Conservation (phyloP, 1,139 yeast species). For the Suhomyces terraborum region DNA sequence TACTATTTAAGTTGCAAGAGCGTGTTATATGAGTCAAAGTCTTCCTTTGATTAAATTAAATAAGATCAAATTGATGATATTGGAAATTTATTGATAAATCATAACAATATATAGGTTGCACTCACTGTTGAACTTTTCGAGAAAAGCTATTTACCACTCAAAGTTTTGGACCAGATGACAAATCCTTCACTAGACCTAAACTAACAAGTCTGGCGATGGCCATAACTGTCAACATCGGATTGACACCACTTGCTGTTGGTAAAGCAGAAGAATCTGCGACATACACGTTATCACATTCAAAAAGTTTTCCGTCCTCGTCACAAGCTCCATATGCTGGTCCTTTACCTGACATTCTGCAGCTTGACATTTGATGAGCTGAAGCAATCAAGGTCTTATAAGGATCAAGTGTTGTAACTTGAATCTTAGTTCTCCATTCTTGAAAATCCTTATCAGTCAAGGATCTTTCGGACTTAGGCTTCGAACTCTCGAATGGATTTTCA, state of each 20-base stretch:
- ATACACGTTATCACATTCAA: constrained; percentile 54
- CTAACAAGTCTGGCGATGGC: constrained; percentile 43
- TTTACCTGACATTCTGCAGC: constrained; percentile 56
- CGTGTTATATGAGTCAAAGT: constrained; percentile 37
- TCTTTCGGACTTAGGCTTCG: constrained; percentile 47
- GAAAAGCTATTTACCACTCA: too few species aligned
- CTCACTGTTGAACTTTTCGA: too few species aligned
- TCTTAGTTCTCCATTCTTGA: constrained; percentile 44
- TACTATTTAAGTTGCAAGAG: constrained; percentile 50
- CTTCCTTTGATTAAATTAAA: too few species aligned
- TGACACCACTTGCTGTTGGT: constrained; percentile 63
- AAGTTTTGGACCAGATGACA: constrained; percentile 33
- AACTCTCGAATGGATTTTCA: constrained; percentile 42
- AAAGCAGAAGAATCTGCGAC: constrained; percentile 59
- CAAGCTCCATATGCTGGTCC: constrained; percentile 54
- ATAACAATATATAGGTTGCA: too few species aligned
- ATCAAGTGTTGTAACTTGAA: constrained; percentile 31
- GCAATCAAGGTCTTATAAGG: constrained; percentile 43
- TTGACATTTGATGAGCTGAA: constrained; percentile 63
- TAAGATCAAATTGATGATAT: too few species aligned
- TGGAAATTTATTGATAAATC: too few species aligned
- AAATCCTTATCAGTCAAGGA: constrained; percentile 47
- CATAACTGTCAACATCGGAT: constrained; percentile 52
- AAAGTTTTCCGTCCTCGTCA: constrained; percentile 50
- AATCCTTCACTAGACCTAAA: constrained; percentile 36